Evolutionary conservation across 2,329 filamentous ascomycete genomes (phyloP).

Genomic region (Scopulariopsis brevicaulis): DNA sequence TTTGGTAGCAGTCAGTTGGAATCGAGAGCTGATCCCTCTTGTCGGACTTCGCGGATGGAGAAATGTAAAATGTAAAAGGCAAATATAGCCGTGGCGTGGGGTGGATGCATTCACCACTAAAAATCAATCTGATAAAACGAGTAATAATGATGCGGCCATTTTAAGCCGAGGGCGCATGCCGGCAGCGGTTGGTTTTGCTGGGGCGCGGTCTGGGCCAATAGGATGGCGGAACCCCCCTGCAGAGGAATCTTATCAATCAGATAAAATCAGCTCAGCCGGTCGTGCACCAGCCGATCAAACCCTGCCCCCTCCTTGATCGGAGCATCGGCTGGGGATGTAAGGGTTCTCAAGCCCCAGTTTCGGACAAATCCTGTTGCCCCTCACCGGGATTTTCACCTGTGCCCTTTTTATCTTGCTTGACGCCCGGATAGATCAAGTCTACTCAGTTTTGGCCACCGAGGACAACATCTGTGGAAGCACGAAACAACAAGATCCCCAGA

Average conservation of each 20-base stretch:
- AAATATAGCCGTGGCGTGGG: neutral
- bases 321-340: neutral
- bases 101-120: neutral
- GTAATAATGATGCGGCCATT: neutral
- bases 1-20: neutral
- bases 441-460: neutral
- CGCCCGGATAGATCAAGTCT: neutral
- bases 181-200: neutral
- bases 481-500: too few species aligned
- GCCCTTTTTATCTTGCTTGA: neutral
- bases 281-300: neutral
- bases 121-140: neutral
- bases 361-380: neutral
- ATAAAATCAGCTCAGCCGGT: conserved; percentile 17
- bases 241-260: conserved; percentile 33
- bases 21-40: too few species aligned
- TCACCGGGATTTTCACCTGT: neutral
- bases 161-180: neutral
- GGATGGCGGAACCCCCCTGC: neutral
- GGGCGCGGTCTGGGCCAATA: neutral
- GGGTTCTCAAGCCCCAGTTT: neutral
- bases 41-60: too few species aligned
- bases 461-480: too few species aligned
- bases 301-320: conserved; percentile 1
- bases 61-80: neutral